These are phyloP conservation scores for Colletotrichum lini DNA, from an alignment of 2,329 filamentous ascomycete species.

Conservation along the genomic window DNA sequence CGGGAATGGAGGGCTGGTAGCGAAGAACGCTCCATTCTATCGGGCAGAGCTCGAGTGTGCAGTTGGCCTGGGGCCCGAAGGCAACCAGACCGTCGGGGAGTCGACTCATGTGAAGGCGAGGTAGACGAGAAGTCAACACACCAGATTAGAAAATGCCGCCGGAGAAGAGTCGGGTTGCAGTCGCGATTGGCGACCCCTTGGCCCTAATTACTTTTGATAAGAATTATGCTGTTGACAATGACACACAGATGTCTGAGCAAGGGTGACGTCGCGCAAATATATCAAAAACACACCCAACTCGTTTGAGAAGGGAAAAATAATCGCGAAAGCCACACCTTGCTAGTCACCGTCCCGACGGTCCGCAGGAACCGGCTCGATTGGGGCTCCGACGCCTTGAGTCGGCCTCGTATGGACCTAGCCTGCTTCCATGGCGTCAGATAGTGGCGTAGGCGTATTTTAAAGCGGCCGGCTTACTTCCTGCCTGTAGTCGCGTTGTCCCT, in stretches of 20 bases:
- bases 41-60: constrained; percentile 62
- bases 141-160: background rate
- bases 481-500: background rate
- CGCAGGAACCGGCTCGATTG: constrained; percentile 23
- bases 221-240: background rate
- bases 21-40: constrained; percentile 57
- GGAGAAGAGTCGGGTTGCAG: background rate
- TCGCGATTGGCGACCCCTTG: background rate
- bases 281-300: background rate
- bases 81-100: constrained; percentile 43
- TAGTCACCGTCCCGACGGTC: background rate
- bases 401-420: background rate
- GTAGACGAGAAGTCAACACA: too few species aligned
- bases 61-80: constrained; percentile 62
- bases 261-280: background rate
- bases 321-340: background rate
- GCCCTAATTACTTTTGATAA: too few species aligned
- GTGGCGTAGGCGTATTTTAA: constrained; percentile 18
- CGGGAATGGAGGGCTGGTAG: constrained; percentile 57
- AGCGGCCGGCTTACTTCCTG: background rate
- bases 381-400: background rate
- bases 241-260: background rate
- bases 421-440: background rate
- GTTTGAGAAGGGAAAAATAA: background rate
- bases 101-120: background rate